phyloP scores from a whole-genome alignment of 768 basidiomycete species.

The Leccinum obscurum region DNA sequence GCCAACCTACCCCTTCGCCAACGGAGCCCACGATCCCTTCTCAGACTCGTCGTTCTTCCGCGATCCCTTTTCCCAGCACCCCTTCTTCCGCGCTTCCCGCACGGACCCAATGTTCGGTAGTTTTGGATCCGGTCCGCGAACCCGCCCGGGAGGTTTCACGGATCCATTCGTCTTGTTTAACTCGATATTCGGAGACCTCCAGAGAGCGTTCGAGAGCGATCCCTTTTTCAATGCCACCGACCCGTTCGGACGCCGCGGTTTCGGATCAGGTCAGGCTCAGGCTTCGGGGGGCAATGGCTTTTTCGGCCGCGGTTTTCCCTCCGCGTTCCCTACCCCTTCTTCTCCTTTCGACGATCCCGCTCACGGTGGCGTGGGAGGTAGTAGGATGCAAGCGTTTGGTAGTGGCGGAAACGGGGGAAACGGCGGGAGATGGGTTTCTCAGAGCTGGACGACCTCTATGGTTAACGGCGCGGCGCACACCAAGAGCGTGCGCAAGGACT shows the following conservation, averaged over 20 bases:
- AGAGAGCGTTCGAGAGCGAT: slow-evolving; percentile 34
- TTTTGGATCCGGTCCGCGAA: slow-evolving; percentile 21
- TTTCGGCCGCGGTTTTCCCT: slow-evolving; percentile 10
- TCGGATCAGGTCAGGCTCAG: slow-evolving; percentile 12
- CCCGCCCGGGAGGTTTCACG: slow-evolving; percentile 45
- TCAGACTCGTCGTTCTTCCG: slow-evolving; percentile 22
- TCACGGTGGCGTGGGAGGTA: slow-evolving; percentile 17
- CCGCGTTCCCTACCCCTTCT: slow-evolving; percentile 6
- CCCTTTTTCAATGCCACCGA: slow-evolving; percentile 34
- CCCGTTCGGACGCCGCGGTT: slow-evolving; percentile 18
- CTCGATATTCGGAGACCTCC: slow-evolving; percentile 60
- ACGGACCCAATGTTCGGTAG: slow-evolving; percentile 28
- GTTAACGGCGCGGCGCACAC: slow-evolving; percentile 70
- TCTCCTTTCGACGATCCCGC: slow-evolving; percentile 13
- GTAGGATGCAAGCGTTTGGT: slow-evolving; percentile 13
- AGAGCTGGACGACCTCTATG: slow-evolving; percentile 56
- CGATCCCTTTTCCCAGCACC: slow-evolving; percentile 13
- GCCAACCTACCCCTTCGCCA: slow-evolving; percentile 13
- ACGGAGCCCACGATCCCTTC: slow-evolving; percentile 20
- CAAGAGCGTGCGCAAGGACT: slow-evolving; percentile 55
- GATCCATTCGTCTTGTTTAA: slow-evolving; percentile 79
- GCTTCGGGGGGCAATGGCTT: slow-evolving; percentile 13
- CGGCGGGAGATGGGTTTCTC: slow-evolving; percentile 44
- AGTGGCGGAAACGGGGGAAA: slow-evolving; percentile 1
- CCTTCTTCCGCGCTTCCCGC: slow-evolving; percentile 25